These are phyloP conservation scores for Solanum raphanifolium DNA, from an alignment of 257 asterid genomes.

Conservation along the genomic window DNA sequence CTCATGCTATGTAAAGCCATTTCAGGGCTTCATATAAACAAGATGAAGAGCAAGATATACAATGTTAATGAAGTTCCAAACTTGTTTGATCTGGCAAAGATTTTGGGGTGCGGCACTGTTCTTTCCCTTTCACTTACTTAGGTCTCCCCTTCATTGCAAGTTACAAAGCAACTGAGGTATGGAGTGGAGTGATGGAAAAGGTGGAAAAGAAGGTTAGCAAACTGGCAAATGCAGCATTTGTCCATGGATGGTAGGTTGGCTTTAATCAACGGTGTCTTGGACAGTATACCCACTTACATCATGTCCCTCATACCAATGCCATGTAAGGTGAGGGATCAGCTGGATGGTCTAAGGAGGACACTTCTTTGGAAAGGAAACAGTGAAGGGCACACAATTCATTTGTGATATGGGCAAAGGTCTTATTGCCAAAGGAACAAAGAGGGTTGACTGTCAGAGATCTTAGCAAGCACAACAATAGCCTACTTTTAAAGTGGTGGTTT, in stretches of 20 bases:
- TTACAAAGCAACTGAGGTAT: not conserved
- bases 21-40: not conserved
- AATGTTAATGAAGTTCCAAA: not conserved
- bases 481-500: not conserved
- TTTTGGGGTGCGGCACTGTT: not conserved
- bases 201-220: not conserved
- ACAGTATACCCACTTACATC: not conserved
- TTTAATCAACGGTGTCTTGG: not conserved
- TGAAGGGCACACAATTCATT: not conserved
- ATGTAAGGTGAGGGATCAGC: not conserved
- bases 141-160: not conserved
- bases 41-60: not conserved
- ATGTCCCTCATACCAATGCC: not conserved
- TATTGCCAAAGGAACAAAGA: not conserved
- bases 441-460: not conserved
- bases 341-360: not conserved
- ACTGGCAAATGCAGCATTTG: not conserved
- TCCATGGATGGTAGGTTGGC: not conserved
- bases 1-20: not conserved
- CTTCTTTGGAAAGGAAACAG: not conserved
- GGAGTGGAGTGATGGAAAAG: not conserved
- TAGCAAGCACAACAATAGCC: not conserved
- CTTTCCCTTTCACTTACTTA: not conserved
- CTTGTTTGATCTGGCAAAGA: not conserved
- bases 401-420: not conserved